A percentile compares a stretch with the other conserved stretches of the same genome.
Conservation (phyloP, 2,329 filamentous ascomycete genomes). For the Sporothrix dimorphospora region DNA sequence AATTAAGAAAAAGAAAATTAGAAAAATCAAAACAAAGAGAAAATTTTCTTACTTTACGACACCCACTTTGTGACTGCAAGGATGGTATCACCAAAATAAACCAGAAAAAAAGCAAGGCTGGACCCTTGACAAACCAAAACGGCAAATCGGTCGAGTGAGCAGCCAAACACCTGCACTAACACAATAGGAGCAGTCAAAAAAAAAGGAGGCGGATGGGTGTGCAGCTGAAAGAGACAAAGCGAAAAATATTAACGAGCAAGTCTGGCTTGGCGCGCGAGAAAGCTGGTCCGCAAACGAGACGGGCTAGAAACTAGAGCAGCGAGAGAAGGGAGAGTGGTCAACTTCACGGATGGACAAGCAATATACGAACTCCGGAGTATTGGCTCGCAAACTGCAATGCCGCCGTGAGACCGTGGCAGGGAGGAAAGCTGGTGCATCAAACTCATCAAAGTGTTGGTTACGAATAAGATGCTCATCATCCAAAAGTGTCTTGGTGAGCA, state of each 20-base stretch:
- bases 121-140: conserved; percentile 6
- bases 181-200: not conserved
- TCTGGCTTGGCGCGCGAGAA: conserved; percentile 7
- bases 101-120: not conserved
- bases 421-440: not conserved
- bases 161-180: not conserved
- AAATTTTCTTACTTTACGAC: not conserved
- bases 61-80: conserved; percentile 3
- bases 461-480: not conserved
- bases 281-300: not conserved
- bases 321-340: not conserved
- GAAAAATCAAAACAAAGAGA: not conserved
- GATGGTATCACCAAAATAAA: conserved; percentile 1
- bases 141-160: not conserved
- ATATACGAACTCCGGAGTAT: too few relatives aligned
- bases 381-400: not conserved
- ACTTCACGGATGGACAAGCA: not conserved
- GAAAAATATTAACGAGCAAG: conserved; percentile 1
- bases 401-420: not conserved
- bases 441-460: not conserved
- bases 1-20: not conserved
- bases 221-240: conserved; percentile 11
- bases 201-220: not conserved
- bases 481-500: conserved; percentile 7
- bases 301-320: not conserved